A percentile compares a stretch with the other conserved stretches of the same genome.
phyloP scores from a whole-genome alignment of 2,329 filamentous ascomycete genomes.

The Parafenestella ontariensis region DNA sequence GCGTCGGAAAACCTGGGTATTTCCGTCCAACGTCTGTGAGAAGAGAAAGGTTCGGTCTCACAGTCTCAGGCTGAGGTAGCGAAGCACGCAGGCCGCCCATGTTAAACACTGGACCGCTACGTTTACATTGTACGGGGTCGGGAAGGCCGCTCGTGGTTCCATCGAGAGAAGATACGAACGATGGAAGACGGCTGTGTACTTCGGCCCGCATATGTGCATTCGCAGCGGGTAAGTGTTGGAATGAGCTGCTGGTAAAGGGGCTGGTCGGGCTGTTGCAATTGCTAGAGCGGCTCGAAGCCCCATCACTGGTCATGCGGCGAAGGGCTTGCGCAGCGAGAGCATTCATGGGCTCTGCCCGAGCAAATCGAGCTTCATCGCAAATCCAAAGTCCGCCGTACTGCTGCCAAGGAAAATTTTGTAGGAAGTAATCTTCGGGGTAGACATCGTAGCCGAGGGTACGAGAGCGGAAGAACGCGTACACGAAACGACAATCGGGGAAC shows the following conservation, averaged over 20 bases:
- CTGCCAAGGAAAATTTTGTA: conserved; percentile 48
- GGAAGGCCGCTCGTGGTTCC: conserved; percentile 11
- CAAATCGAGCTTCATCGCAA: conserved; percentile 48
- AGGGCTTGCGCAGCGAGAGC: conserved; percentile 33
- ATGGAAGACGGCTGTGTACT: conserved; percentile 4
- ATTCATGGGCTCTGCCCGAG: conserved; percentile 34
- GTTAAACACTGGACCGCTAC: conserved; percentile 23
- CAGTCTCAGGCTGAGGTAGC: conserved; percentile 1
- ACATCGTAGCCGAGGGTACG: conserved; percentile 48
- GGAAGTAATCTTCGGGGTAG: conserved; percentile 48
- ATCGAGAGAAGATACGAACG: conserved; percentile 22
- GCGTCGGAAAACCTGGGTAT: conserved; percentile 43
- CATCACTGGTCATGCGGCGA: conserved; percentile 40
- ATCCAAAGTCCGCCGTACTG: conserved; percentile 49
- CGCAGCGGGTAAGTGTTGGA: conserved; percentile 9
- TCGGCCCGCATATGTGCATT: conserved; percentile 2
- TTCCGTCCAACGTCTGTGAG: conserved; percentile 38
- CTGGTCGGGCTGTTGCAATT: conserved; percentile 21
- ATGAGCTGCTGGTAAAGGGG: conserved; percentile 20
- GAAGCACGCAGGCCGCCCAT: conserved; percentile 21
- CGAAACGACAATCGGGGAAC: conserved; percentile 46
- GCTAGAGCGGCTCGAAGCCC: conserved; percentile 20
- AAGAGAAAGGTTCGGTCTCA: conserved; percentile 26
- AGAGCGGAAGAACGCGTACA: conserved; percentile 49
- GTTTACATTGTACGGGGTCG: background rate